These are phyloP conservation scores for Monilinia laxa DNA, from an alignment of 2,329 filamentous ascomycete species.

Conservation along the genomic window DNA sequence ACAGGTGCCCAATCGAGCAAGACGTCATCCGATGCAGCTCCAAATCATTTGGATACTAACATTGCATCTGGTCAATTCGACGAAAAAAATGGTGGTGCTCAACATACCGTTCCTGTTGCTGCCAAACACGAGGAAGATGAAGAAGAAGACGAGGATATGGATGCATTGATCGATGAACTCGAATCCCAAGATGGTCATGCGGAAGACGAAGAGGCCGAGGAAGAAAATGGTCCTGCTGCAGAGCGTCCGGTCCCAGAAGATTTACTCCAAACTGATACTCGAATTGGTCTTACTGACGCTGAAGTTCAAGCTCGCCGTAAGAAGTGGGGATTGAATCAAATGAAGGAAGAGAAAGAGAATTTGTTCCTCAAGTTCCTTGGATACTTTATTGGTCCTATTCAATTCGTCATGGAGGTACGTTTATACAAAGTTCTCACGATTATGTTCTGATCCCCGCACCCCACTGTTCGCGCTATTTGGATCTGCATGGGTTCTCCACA, in stretches of 20 bases:
- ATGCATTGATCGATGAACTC: slow-evolving; percentile 82
- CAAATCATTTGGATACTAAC: slow-evolving; percentile 54
- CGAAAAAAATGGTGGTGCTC: slow-evolving; percentile 50
- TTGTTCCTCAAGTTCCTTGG: slow-evolving; percentile 75
- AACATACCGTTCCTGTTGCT: slow-evolving; percentile 33
- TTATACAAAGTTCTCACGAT: slow-evolving; percentile 20
- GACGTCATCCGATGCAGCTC: slow-evolving; percentile 28
- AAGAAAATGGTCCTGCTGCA: slow-evolving; percentile 49
- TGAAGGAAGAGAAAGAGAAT: slow-evolving; percentile 91
- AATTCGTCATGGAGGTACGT: slow-evolving; percentile 88
- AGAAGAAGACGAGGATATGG: slow-evolving; percentile 80
- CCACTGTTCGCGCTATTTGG: background rate
- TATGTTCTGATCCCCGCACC: slow-evolving; percentile 17
- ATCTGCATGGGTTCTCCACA: slow-evolving; percentile 20
- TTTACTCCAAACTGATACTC: slow-evolving; percentile 73
- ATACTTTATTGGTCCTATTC: slow-evolving; percentile 86
- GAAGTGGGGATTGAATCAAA: slow-evolving; percentile 81
- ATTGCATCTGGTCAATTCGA: slow-evolving; percentile 65
- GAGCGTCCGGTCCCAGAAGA: slow-evolving; percentile 69
- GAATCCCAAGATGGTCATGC: slow-evolving; percentile 74
- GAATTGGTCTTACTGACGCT: slow-evolving; percentile 67
- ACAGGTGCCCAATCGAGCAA: slow-evolving; percentile 25
- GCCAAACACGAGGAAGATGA: slow-evolving; percentile 51
- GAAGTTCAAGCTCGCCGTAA: slow-evolving; percentile 64
- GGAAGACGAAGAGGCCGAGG: slow-evolving; percentile 61